Evolutionary conservation across 2,329 filamentous ascomycete genomes (phyloP).

Genomic region (Colletotrichum tofieldiae): DNA sequence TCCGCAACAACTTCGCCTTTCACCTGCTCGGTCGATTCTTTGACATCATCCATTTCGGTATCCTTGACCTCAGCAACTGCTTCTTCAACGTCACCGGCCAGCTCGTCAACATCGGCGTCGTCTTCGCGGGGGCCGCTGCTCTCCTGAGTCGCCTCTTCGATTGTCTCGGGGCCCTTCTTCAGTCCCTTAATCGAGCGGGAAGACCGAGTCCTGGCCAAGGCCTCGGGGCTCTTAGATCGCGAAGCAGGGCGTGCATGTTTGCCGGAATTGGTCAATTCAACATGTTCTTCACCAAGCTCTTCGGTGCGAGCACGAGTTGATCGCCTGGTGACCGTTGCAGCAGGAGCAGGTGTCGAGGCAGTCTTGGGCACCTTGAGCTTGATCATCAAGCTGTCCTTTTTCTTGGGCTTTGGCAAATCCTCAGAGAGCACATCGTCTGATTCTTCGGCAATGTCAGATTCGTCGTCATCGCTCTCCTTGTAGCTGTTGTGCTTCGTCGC

Average conservation of each 20-base stretch:
- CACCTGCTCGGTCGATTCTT: conserved; percentile 50
- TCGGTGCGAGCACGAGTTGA: conserved; percentile 69
- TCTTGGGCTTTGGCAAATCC: conserved; percentile 47
- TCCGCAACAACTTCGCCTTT: conserved; percentile 50
- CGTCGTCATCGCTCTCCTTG: conserved; percentile 62
- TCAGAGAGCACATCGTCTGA: conserved; percentile 47
- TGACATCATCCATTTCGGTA: conserved; percentile 47
- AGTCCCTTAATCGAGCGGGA: conserved; percentile 68
- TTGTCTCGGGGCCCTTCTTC: conserved; percentile 64
- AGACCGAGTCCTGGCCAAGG: conserved; percentile 60
- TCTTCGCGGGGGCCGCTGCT: conserved; percentile 57
- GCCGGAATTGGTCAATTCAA: conserved; percentile 75
- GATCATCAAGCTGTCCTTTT: conserved; percentile 53
- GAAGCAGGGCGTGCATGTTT: conserved; percentile 67
- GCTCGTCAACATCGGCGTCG: conserved; percentile 57
- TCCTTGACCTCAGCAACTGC: conserved; percentile 47
- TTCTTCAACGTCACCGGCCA: conserved; percentile 52
- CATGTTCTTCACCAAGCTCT: conserved; percentile 68
- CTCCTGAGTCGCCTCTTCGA: conserved; percentile 70
- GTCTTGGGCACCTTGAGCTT: conserved; percentile 60
- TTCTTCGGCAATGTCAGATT: conserved; percentile 50
- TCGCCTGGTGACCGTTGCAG: conserved; percentile 57
- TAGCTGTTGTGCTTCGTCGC: conserved; percentile 64
- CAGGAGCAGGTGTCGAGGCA: conserved; percentile 31
- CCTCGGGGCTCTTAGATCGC: conserved; percentile 70